These are phyloP conservation scores for Exophiala phaeomuriformis DNA, from an alignment of 2,329 filamentous ascomycete genomes.

Conservation along the genomic window DNA sequence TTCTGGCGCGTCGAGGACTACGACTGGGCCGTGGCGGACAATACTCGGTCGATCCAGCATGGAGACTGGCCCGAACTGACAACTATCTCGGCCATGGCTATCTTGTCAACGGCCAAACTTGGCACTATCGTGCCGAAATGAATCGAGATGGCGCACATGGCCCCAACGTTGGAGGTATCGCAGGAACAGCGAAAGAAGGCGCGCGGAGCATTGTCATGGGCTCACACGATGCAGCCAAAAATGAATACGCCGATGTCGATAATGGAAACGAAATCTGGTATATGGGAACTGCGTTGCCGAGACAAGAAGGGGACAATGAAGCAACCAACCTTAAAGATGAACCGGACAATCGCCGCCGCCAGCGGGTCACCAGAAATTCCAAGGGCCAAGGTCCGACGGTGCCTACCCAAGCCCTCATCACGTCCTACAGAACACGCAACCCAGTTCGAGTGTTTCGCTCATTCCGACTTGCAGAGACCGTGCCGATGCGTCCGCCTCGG, in stretches of 20 bases:
- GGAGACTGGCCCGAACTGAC: neutral
- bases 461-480: conserved; percentile 29
- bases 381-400: conserved; percentile 27
- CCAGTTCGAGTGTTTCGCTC: conserved; percentile 49
- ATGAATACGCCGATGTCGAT: conserved; percentile 42
- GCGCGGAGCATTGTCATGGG: conserved; percentile 52
- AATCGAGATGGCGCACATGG: conserved; percentile 29
- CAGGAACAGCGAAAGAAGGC: conserved; percentile 40
- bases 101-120: conserved; percentile 29
- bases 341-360: neutral
- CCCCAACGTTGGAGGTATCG: conserved; percentile 37
- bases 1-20: conserved; percentile 15
- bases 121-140: conserved; percentile 23
- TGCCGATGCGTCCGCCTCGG: conserved; percentile 39
- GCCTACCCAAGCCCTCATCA: conserved; percentile 40
- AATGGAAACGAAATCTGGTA: conserved; percentile 46
- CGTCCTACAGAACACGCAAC: conserved; percentile 32
- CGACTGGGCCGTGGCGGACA: neutral
- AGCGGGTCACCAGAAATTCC: conserved; percentile 14
- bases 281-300: conserved; percentile 40
- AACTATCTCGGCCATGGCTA: conserved; percentile 22
- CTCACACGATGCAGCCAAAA: conserved; percentile 11
- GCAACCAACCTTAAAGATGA: conserved; percentile 21
- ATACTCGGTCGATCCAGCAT: conserved; percentile 2
- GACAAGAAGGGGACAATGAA: conserved; percentile 28